These are phyloP conservation scores for Phytopythium kandeliae DNA, from an alignment of 352 stramenopile species.

Conservation along the genomic window DNA sequence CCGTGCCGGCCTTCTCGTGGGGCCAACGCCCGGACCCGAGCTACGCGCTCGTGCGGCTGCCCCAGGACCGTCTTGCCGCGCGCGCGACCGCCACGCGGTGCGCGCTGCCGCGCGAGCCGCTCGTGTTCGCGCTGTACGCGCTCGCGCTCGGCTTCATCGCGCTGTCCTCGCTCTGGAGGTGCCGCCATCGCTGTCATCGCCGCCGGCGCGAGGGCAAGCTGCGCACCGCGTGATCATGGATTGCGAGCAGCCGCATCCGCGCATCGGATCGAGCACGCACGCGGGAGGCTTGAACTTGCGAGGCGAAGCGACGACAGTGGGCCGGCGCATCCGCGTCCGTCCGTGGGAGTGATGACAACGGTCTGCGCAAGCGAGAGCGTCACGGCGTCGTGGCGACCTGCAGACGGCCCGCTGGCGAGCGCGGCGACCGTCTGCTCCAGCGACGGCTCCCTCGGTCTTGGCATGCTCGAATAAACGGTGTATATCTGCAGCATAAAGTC, in stretches of 20 bases:
- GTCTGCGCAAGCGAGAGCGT: too few species aligned
- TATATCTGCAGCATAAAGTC: too few species aligned
- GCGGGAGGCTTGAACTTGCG: too few species aligned
- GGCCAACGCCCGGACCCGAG: conserved; percentile 71
- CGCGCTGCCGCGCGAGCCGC: conserved; percentile 25
- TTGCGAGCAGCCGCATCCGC: too few species aligned
- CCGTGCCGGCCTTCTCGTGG: conserved; percentile 72
- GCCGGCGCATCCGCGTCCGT: not conserved
- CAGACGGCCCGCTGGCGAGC: too few species aligned
- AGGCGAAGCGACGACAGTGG: not conserved
- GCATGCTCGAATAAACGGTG: too few species aligned
- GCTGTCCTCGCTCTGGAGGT: not conserved
- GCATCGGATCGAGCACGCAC: too few species aligned
- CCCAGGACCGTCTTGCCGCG: not conserved
- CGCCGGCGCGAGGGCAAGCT: not conserved
- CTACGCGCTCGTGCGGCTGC: conserved; percentile 50
- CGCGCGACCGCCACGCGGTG: conserved; percentile 14
- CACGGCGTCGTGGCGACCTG: too few species aligned
- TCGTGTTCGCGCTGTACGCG: conserved; percentile 34
- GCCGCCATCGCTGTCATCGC: not conserved
- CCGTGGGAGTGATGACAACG: too few species aligned
- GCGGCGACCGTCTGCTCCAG: too few species aligned
- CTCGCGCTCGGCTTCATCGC: conserved; percentile 9
- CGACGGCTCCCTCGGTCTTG: too few species aligned
- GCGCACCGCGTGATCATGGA: too few species aligned